Evolutionary conservation across 202 grass and related monocot species (phyloP), one percentile per base, ranked within the genome.

Genomic region (Setaria viridis): DNA sequence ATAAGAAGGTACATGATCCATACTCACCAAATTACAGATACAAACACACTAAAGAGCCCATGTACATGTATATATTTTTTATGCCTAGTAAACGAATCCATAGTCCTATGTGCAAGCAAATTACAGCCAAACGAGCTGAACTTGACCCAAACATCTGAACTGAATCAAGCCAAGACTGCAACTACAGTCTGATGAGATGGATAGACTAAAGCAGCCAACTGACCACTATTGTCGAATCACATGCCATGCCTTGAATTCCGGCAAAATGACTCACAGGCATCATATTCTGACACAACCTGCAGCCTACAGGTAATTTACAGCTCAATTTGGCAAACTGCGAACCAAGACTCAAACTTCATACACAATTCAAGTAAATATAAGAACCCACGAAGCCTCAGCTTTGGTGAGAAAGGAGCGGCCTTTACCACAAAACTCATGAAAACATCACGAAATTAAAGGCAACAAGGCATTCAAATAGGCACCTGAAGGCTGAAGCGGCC

Each of bases 401-500:
- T 19, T 37, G 19, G 64, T 16, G 34, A 19, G 16, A 74, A 89
- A 80, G 69, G 58, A 53, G 8, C 11, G 15, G 7, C 85, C 59
- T 74, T 75, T 75, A 58, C 25, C 37, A 68, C 3, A 75, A 75
- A 75, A 87, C 7, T 35, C 19, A 9, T 37, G 11, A 39, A 58
- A 79, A 85, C 43, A 80, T 59, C 3, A 51, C 49, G 39, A 51
- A 68, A 70, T 13, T 67, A n/a, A 74, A 82, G 8, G 76, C 55
- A 25, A 37, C 2, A 20, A 63, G 80, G 39, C 10, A 80, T 56
- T 55, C 82, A 68, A 67, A 89, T 59, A 39, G 50, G 49, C 78
- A 87, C 85, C 85, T 87, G 58, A 87, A 59, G 78, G 70, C 85
- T 87, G 58, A 87, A 59, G 78, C 12, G 62, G 35, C 42, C 25